Percentiles rank a stretch among this genome's conserved stretches.
Conservation (phyloP, 1,284 basidiomycete species). For the Amylostereum areolatum region DNA sequence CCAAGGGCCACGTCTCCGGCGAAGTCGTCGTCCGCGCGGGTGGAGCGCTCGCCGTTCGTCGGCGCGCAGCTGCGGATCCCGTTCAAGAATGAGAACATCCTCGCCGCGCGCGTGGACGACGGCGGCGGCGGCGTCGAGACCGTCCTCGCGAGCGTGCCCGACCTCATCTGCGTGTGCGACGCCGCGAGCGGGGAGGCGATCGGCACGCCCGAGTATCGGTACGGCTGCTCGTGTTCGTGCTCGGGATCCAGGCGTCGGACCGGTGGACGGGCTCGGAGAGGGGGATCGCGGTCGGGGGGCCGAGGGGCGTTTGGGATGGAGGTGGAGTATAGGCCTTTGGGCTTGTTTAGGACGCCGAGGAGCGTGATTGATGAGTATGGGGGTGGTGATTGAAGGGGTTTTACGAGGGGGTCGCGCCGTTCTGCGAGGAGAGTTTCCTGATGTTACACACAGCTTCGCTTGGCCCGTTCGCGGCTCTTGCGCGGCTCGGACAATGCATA, state of each 20-base stretch:
- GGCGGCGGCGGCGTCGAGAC: conserved; percentile 3
- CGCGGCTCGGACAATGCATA: too few species aligned
- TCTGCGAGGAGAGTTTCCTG: too few species aligned
- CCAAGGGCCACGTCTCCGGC: conserved; percentile 9
- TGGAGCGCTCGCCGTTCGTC: background rate
- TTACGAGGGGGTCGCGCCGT: too few species aligned
- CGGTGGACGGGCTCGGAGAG: conserved; percentile 26
- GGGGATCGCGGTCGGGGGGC: conserved; percentile 24
- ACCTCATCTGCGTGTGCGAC: conserved; percentile 32
- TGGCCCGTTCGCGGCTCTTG: too few species aligned
- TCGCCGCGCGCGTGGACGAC: conserved; percentile 10
- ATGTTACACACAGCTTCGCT: too few species aligned
- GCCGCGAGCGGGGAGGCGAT: conserved; percentile 25
- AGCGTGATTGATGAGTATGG: conserved; percentile 10
- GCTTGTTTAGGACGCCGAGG: conserved; percentile 4
- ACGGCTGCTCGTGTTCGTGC: conserved; percentile 27
- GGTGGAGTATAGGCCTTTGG: conserved; percentile 8
- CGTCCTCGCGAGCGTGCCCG: conserved; percentile 27
- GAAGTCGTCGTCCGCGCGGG: conserved; percentile 6
- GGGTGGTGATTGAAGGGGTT: too few species aligned
- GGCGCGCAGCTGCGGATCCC: conserved; percentile 18
- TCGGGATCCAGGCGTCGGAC: conserved; percentile 27
- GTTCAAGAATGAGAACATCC: conserved; percentile 32
- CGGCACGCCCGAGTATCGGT: conserved; percentile 26
- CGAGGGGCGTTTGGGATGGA: conserved; percentile 15